phyloP scores from a whole-genome alignment of 495 filamentous ascomycete genomes.

The Oleoguttula mirabilis region DNA sequence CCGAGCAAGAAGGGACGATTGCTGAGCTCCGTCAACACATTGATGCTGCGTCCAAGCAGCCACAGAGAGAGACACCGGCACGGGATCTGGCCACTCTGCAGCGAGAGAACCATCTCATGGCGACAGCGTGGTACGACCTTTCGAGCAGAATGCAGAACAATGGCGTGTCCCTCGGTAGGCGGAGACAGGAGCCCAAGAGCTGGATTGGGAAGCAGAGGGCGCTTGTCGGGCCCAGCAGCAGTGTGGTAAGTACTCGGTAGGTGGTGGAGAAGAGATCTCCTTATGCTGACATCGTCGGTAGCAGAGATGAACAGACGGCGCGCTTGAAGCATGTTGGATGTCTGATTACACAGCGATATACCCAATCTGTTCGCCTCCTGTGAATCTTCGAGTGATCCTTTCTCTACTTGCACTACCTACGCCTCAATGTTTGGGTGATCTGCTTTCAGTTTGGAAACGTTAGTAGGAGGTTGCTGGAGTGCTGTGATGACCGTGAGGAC shows the following conservation, averaged over 20 bases:
- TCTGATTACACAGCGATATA: too few relatives aligned
- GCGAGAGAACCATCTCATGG: constrained; percentile 73
- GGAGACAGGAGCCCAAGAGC: constrained; percentile 67
- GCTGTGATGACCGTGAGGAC: too few relatives aligned
- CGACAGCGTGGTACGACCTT: constrained; percentile 87
- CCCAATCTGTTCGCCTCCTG: too few relatives aligned
- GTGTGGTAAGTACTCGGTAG: constrained; percentile 5
- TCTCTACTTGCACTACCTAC: too few relatives aligned
- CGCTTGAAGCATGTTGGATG: too few relatives aligned
- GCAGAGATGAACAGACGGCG: too few relatives aligned
- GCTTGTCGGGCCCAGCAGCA: constrained; percentile 14
- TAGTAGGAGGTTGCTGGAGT: too few relatives aligned
- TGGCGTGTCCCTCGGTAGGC: constrained; percentile 61
- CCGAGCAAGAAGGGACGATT: constrained; percentile 7
- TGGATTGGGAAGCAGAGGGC: constrained; percentile 81
- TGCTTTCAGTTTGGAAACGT: too few relatives aligned
- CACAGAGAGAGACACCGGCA: neutral
- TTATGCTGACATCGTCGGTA: too few relatives aligned
- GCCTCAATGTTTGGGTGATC: too few relatives aligned
- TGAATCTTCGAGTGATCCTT: too few relatives aligned
- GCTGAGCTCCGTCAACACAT: constrained; percentile 14
- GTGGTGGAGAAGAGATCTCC: too few relatives aligned
- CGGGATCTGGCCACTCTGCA: constrained; percentile 27
- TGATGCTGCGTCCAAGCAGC: constrained; percentile 4
- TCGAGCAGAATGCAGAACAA: constrained; percentile 76